A percentile compares a stretch with the other conserved stretches of the same genome.
Conservation (phyloP, 768 basidiomycete genomes). For the Trametes cinnabarina region DNA sequence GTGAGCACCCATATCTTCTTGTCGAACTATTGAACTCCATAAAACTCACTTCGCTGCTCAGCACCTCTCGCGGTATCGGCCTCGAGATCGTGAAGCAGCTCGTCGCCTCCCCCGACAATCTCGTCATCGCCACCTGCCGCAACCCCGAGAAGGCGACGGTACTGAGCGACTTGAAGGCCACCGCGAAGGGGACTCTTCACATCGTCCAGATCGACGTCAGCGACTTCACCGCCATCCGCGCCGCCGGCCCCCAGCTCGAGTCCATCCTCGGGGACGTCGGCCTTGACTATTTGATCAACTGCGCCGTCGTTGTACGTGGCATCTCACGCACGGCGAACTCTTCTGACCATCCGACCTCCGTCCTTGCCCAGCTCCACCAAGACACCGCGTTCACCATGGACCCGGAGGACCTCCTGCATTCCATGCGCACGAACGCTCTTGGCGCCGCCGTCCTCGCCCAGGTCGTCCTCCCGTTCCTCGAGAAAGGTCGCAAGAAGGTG, state of each 20-base stretch:
- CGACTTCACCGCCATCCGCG: slow-evolving; percentile 27
- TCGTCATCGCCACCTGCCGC: slow-evolving; percentile 32
- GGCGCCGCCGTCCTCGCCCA: slow-evolving; percentile 36
- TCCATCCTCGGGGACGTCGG: slow-evolving; percentile 30
- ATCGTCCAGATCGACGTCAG: slow-evolving; percentile 33
- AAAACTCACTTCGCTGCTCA: not conserved
- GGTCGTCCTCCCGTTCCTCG: slow-evolving; percentile 34
- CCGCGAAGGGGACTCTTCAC: slow-evolving; percentile 31
- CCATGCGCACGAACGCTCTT: slow-evolving; percentile 34
- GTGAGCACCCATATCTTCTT: slow-evolving; percentile 5
- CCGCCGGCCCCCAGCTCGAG: slow-evolving; percentile 22
- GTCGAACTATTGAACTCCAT: not conserved
- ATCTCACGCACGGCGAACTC: no score
- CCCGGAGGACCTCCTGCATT: slow-evolving; percentile 21
- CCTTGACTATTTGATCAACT: slow-evolving; percentile 40
- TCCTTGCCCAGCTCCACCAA: not conserved
- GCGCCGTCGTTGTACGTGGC: slow-evolving; percentile 33
- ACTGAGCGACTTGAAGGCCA: slow-evolving; percentile 19
- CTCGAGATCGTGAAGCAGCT: slow-evolving; percentile 24
- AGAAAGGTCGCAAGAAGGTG: slow-evolving; percentile 29
- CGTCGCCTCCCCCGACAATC: slow-evolving; percentile 18
- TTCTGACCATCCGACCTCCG: not conserved
- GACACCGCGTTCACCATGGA: slow-evolving; percentile 32
- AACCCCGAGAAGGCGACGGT: slow-evolving; percentile 25
- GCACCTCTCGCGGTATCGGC: slow-evolving; percentile 33